Evolutionary conservation across 192 early-diverging fungal genomes (phyloP), one percentile per base, ranked within the genome.

Genomic region (Coemansia sp.): DNA sequence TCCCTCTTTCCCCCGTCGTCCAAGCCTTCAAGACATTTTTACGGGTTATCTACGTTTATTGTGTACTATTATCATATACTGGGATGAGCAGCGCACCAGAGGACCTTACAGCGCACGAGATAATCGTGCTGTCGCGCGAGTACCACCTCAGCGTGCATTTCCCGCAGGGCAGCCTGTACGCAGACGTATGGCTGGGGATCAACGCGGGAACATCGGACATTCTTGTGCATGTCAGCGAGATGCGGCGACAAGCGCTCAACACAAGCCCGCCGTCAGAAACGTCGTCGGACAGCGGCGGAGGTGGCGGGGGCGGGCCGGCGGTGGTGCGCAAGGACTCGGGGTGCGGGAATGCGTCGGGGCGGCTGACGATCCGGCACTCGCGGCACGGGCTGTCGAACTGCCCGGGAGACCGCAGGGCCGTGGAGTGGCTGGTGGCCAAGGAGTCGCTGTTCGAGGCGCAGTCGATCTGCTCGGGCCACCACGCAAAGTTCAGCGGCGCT

Each of bases 141-240:
- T 68, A 75, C 60, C 71, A 75, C 39, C 60, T 75, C 35, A 75
- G 71, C 64, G 56, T 74, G 2, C 70, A 74, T 53, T 74, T 55
- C 41, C 70, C 70, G 41, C 70, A 67, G 32, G 60, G 70, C 64
- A 66, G 63, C 56, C 36, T 74, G 25, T 74, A 74, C 34, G 70
- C 59, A 8, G 64, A 74, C n/a, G 70, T 74, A 14, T 74, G 70
- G 70, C 60, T 74, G 22, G 70, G 70, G 27, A 74, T 67, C 59
- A 67, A 67, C 60, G 59, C 46, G 17, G 56, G 56, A 7, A 34
- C 23, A 4, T 52, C 62, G n/a, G 70, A 74, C 60, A 59, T 74
- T 27, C 47, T 74, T 17, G 39, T 74, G 15, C 58, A 67, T 23
- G 46, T 74, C 8, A 74, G 64, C 55, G 60, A 57, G 52, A 56